Conservation (phyloP, 2,329 filamentous ascomycete species). For the Geosmithia morbida region DNA sequence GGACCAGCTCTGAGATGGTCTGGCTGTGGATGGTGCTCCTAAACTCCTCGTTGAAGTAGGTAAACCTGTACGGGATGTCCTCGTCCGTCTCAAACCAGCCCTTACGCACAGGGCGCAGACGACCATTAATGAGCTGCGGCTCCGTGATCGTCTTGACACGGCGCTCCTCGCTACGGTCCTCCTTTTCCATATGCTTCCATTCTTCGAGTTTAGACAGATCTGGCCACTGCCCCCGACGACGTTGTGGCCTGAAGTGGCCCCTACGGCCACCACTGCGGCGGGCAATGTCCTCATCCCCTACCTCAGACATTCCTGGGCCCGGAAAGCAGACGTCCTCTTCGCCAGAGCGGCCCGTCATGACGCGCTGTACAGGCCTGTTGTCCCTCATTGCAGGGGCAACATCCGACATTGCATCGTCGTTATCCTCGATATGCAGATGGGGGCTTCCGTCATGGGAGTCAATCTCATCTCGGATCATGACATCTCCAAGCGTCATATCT, state of each 20-base stretch:
- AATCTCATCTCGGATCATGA: conserved; percentile 57
- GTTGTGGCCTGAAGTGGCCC: conserved; percentile 25
- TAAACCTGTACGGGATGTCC: conserved; percentile 86
- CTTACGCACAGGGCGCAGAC: conserved; percentile 65
- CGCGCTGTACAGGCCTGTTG: conserved; percentile 12
- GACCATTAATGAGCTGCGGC: conserved; percentile 80
- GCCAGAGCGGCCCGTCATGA: conserved; percentile 45
- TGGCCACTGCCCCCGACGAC: conserved; percentile 67
- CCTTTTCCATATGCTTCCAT: conserved; percentile 84
- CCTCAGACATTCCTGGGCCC: conserved; percentile 54
- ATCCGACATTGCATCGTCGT: conserved; percentile 13
- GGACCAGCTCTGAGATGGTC: conserved; percentile 83
- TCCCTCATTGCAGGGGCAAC: conserved; percentile 10
- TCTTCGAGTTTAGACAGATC: conserved; percentile 74
- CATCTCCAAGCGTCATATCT: conserved; percentile 49
- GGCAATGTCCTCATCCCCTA: conserved; percentile 60
- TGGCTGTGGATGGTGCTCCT: conserved; percentile 93
- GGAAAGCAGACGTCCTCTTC: conserved; percentile 92
- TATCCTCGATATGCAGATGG: conserved; percentile 15
- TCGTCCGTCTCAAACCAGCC: conserved; percentile 82
- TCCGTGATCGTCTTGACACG: conserved; percentile 87
- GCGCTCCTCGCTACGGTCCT: conserved; percentile 62
- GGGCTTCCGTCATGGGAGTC: conserved; percentile 19
- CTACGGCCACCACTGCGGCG: conserved; percentile 16
- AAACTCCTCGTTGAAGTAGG: conserved; percentile 97